Conservation (phyloP, 179 eudicot genomes). For the Spergularia azorica region DNA sequence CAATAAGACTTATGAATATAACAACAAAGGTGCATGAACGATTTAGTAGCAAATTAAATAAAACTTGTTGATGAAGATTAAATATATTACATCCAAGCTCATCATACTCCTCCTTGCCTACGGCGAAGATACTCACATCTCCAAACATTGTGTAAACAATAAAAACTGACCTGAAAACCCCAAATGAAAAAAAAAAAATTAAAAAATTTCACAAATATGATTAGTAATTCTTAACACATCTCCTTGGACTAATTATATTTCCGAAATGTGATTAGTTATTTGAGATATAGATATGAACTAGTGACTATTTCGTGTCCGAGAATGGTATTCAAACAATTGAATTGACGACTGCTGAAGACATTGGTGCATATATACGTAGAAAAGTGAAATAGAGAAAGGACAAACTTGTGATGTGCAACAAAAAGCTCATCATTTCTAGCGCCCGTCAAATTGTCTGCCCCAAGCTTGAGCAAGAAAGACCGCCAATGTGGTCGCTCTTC, state of each 20-base stretch:
- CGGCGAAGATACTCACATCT: slow-evolving; percentile 28
- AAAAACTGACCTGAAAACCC: slow-evolving; percentile 25
- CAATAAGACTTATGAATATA: too few species aligned
- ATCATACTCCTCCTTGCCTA: slow-evolving; percentile 29
- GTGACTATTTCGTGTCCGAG: too few species aligned
- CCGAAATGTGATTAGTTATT: too few species aligned
- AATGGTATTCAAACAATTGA: too few species aligned
- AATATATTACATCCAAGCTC: slow-evolving; percentile 23
- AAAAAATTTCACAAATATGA: too few species aligned
- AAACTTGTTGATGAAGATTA: not conserved
- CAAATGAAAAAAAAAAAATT: too few species aligned
- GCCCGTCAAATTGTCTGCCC: slow-evolving; percentile 68
- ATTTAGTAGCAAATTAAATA: not conserved
- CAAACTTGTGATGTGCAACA: slow-evolving; percentile 82
- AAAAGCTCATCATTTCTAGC: slow-evolving; percentile 66
- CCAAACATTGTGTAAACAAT: slow-evolving; percentile 29
- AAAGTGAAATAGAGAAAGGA: not conserved
- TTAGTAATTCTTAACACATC: too few species aligned
- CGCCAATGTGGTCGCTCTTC: slow-evolving; percentile 88
- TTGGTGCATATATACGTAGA: not conserved
- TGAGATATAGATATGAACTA: too few species aligned
- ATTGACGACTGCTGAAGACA: too few species aligned
- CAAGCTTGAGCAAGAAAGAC: slow-evolving; percentile 73
- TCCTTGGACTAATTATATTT: too few species aligned
- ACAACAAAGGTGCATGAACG: not conserved